Base-by-base conservation (phyloP, 257 asterid species). In the Galeopsis tetrahit region DNA sequence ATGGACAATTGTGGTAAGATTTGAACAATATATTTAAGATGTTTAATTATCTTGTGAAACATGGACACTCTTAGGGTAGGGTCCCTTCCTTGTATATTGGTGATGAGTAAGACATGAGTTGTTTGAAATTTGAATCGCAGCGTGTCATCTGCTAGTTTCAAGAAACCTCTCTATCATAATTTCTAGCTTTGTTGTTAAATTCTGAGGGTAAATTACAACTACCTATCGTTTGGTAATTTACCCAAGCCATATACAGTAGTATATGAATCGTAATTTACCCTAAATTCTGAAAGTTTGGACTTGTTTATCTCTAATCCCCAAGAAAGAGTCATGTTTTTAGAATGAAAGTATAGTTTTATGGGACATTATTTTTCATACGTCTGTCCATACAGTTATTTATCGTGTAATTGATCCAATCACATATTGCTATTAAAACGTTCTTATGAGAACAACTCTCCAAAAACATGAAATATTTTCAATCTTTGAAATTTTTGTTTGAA, bases 11-110 rank as follows among this genome's bases (percentile, higher is more conserved):
- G 75, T 74, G 67, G n/a, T 58, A 70, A 75, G 79, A 79, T 65
- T 66, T 70, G 71, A 65, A 70, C 70, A 14, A 31, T 76, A 63
- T 71, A 38, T 66, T 69, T 49, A 72, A 75, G 68, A 70, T 75
- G 79, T 58, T 64, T 53, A 46, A 53, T 60, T 70, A 71, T 76
- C 68, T 69, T 61, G 78, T 77, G 80, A 60, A 76, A 73, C 51
- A 51, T 72, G 76, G 72, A 34, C 66, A 39, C 66, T 17, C 28
- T 21, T 21, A 21, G 28, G 28, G 28, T 42, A n/a, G 33, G 80
- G 53, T 57, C 34, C 64, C 68, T 58, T 69, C 64, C 68, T 58
- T 69, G 78, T 76, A 63, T 72, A 78, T 82, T 61, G 4, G 46
- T 36, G 75, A 48, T 11, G 80, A 52, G 71, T 59, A 68, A 48